Evolutionary conservation across 169 alveolate species (phyloP), one percentile per base, ranked within the genome.

Genomic region (Babesia bovis): DNA sequence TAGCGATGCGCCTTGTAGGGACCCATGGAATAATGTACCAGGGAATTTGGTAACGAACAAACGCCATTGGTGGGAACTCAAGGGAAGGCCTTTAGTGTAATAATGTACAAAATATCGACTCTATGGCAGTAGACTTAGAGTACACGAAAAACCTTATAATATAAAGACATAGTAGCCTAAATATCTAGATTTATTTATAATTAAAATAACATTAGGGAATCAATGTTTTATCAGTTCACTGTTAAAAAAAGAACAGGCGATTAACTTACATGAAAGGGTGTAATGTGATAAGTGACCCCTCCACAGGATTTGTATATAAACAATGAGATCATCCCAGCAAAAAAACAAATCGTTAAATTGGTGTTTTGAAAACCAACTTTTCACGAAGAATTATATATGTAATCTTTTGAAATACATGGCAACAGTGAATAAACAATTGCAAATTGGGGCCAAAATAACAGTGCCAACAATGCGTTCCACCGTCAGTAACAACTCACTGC

Each of bases 21-120:
- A 63, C 42, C 23, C 52, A n/a, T 63, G 73, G 73, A 63, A 44
- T 50, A 47, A 13, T 21, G 30, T 33, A 21, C 73, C 73, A 1
- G 50, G 53, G 0, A 0, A 10, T 60, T 25, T 63, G 19, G 25
- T 9, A 1, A 45, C 53, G 17, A 30, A 44, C 49, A 63, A 63
- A 63, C 73, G 38, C 1, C 6, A 63, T 33, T 63, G 73, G 73
- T 63, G 73, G 73, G 61, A 44, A 7, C 60, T 63, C 7, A 63
- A 63, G 30, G 73, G 73, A 42, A 28, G 35, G 3, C 73, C 73
- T 13, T 17, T 63, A 12, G 7, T 44, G 33, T 63, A 25, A 40
- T 23, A 1, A 9, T 38, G 45, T n/a, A 38, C 13, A 9, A 38
- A 38, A 9, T 38, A 38, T 38, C 13, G 45, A 38, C 13, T 38